These are phyloP conservation scores for Hylodesmum podocarpum DNA, from an alignment of 306 rosid species.

Conservation along the genomic window DNA sequence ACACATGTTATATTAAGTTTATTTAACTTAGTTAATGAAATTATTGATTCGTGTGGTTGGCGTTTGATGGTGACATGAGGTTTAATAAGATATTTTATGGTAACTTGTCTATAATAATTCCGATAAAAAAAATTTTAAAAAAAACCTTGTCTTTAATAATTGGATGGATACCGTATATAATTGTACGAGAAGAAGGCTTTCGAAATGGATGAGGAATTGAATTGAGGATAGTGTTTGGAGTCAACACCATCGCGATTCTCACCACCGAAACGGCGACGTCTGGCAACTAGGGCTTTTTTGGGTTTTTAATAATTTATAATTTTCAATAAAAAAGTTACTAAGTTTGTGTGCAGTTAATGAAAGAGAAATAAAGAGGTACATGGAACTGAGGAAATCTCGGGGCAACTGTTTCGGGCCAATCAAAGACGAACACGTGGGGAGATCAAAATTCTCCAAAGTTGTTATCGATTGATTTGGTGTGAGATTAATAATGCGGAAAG, in stretches of 20 bases:
- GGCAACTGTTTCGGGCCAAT: constrained; percentile 18
- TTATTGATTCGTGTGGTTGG: not conserved
- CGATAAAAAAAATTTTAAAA: not conserved
- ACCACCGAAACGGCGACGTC: not conserved
- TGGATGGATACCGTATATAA: not conserved
- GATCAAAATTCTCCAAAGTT: not conserved
- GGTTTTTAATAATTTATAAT: too few species aligned
- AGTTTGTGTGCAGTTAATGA: not conserved
- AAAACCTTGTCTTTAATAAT: not conserved
- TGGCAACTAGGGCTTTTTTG: not conserved
- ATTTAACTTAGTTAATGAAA: not conserved
- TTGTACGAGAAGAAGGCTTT: not conserved
- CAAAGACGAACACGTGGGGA: constrained; percentile 8
- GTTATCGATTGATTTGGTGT: not conserved
- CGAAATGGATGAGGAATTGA: constrained; percentile 10
- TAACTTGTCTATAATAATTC: not conserved
- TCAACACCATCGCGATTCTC: not conserved
- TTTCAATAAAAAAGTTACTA: not conserved
- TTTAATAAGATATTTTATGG: not conserved
- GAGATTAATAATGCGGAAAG: not conserved
- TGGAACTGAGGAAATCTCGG: not conserved
- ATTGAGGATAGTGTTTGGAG: not conserved
- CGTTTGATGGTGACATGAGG: not conserved
- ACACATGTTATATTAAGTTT: too few species aligned
- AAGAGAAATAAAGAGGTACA: not conserved